Base-by-base conservation (phyloP, 2,329 filamentous ascomycete species). In the Aspergillus neotritici region DNA sequence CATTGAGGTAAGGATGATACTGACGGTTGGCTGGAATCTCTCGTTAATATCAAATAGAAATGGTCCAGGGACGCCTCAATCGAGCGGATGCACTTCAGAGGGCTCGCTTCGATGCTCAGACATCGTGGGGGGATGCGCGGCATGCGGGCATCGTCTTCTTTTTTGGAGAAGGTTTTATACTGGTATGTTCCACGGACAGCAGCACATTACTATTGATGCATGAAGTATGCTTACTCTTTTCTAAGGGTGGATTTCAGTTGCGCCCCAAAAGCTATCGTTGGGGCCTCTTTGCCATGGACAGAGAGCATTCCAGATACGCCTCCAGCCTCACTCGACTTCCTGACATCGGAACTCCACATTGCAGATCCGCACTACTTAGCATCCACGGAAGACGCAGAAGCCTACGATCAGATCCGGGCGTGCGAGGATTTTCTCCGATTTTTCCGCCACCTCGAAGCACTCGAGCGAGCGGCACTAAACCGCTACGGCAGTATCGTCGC, bases 231-330 rank as follows among this genome's bases (percentile, higher is more conserved):
- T 50, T 13, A 54, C 41, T 11, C 5, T 15, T 3, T 8, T 21
- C 5, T 35, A 63, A 63, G 60, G 60, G 60, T 63, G 21, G 60
- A 63, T 44, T 57, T 60, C 34, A 59, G 54, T 37, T 61, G 60
- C 37, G 60, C 57, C 21, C 49, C 58, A 25, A 60, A 59, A 29
- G 58, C 60, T 13, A 58, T 61, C 30, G 51, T 60, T 34, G 48
- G 52, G 31, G 53, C 57, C 16, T 53, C 53, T 31, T 49, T 63
- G 21, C 59, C 60, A 9, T 63, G 60, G 60, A 62, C 58, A 14
- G 58, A 57, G 3, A 34, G 45, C 16, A 31, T 54, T 9, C 57
- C 58, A 9, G 60, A 60, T 34, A 37, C 15, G 6, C 47, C 44
- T 15, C 56, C 57, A 14, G 36, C 53, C 16, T 49, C 37, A 13